These are phyloP conservation scores for Magnolia sinica DNA, from an alignment of 164 flowering plant genomes.

Conservation along the genomic window DNA sequence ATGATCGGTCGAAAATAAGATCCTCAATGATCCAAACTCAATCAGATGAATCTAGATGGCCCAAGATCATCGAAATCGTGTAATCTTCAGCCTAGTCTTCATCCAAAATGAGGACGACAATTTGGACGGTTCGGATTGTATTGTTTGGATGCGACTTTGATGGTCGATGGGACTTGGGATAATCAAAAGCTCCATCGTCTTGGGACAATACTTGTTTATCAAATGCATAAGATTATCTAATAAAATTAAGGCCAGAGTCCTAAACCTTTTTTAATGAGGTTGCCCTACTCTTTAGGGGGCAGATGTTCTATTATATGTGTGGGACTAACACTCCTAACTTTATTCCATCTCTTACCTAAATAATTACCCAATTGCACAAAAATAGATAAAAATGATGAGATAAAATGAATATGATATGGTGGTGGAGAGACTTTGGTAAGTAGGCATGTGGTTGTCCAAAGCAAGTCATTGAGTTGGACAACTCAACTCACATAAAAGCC, in stretches of 20 bases:
- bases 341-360: conserved; percentile 3
- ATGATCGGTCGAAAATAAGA: neutral
- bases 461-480: conserved; percentile 26
- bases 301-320: neutral
- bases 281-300: conserved; percentile 15
- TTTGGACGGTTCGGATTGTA: neutral
- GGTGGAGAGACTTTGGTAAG: conserved; percentile 9
- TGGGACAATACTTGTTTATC: neutral
- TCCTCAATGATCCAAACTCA: neutral
- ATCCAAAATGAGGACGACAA: neutral
- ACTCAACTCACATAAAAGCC: conserved; percentile 26
- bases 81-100: neutral
- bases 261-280: conserved; percentile 3
- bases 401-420: conserved; percentile 2
- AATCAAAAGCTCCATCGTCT: neutral
- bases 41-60: neutral
- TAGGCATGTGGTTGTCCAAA: conserved; percentile 17
- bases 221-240: neutral
- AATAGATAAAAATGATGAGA: conserved; percentile 9
- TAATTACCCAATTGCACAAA: neutral
- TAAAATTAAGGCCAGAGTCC: neutral
- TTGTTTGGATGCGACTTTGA: neutral
- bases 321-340: neutral
- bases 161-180: neutral
- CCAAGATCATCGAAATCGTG: neutral